Conservation (phyloP, 2,329 filamentous ascomycete species). For the Ophidiomyces ophidiicola region DNA sequence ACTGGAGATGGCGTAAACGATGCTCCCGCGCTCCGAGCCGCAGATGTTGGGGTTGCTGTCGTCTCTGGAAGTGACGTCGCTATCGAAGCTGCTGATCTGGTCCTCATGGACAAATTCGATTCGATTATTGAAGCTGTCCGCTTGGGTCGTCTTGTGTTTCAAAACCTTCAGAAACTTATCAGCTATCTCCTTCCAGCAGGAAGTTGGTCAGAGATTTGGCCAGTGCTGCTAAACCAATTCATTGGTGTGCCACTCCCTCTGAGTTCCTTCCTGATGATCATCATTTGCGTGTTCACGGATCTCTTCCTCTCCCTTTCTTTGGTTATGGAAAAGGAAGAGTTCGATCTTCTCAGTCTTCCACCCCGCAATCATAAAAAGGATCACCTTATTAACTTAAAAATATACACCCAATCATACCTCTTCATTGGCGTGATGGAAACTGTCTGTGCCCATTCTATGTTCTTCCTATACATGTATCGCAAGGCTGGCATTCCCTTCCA, state of each 20-base stretch:
- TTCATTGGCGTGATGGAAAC: constrained; percentile 44
- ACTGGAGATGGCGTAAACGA: constrained; percentile 30
- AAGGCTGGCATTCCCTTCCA: constrained; percentile 38
- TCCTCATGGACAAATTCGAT: constrained; percentile 27
- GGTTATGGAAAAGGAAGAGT: constrained; percentile 47
- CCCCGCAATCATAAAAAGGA: constrained; percentile 41
- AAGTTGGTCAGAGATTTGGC: constrained; percentile 47
- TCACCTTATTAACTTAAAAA: constrained; percentile 42
- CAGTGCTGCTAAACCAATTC: constrained; percentile 45
- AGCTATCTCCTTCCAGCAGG: constrained; percentile 41
- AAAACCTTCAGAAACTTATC: constrained; percentile 30
- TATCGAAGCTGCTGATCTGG: constrained; percentile 31
- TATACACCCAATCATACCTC: constrained; percentile 42
- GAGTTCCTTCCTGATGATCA: constrained; percentile 46
- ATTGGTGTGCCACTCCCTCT: constrained; percentile 43
- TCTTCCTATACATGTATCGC: constrained; percentile 42
- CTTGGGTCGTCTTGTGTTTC: constrained; percentile 26
- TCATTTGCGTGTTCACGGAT: constrained; percentile 47
- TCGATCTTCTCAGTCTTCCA: constrained; percentile 41
- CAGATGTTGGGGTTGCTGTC: constrained; percentile 26
- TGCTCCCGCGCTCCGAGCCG: constrained; percentile 25
- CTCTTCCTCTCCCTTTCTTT: constrained; percentile 41
- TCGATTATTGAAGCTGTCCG: constrained; percentile 26
- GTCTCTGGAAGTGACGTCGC: constrained; percentile 32
- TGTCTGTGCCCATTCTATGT: constrained; percentile 41